A percentile compares a stretch with the other conserved stretches of the same genome.
These are phyloP conservation scores for Trypanosoma brucei DNA, from an alignment of 208 protist genomes.

Conservation along the genomic window DNA sequence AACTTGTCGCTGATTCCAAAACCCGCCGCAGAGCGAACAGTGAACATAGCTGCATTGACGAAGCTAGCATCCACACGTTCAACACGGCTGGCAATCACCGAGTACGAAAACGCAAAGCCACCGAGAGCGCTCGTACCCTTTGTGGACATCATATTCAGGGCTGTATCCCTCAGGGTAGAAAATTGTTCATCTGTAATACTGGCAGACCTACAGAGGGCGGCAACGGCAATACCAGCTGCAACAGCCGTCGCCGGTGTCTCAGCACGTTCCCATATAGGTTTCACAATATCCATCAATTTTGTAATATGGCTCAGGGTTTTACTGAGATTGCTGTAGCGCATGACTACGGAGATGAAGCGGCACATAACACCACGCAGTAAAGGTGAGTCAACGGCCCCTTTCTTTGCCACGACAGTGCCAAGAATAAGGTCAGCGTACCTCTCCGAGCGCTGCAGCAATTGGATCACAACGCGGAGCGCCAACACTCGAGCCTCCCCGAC, in stretches of 20 bases:
- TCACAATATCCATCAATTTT: constrained; percentile 65
- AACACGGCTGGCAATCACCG: constrained; percentile 47
- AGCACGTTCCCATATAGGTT: constrained; percentile 66
- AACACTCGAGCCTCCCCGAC: constrained; percentile 71
- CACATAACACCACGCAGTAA: constrained; percentile 85
- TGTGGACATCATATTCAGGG: constrained; percentile 48
- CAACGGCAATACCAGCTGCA: constrained; percentile 70
- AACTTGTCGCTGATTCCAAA: constrained; percentile 69
- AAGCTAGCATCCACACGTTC: constrained; percentile 64
- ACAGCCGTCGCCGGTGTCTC: constrained; percentile 67
- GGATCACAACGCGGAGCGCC: constrained; percentile 71
- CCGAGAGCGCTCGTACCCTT: constrained; percentile 60
- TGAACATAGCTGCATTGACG: constrained; percentile 49
- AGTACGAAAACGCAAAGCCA: constrained; percentile 76
- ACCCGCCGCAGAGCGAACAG: constrained; percentile 44
- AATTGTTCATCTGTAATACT: constrained; percentile 67
- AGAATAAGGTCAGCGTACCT: constrained; percentile 87
- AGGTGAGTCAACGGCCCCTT: constrained; percentile 68
- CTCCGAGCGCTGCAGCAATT: constrained; percentile 70
- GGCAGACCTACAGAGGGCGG: constrained; percentile 76
- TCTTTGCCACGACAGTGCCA: constrained; percentile 81
- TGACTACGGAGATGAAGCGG: constrained; percentile 84
- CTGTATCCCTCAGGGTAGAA: constrained; percentile 63
- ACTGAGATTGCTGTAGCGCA: constrained; percentile 74
- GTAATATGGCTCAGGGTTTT: constrained; percentile 74